phyloP scores from a whole-genome alignment of 23 red algal genomes.

The Gracilaria gracilis region DNA sequence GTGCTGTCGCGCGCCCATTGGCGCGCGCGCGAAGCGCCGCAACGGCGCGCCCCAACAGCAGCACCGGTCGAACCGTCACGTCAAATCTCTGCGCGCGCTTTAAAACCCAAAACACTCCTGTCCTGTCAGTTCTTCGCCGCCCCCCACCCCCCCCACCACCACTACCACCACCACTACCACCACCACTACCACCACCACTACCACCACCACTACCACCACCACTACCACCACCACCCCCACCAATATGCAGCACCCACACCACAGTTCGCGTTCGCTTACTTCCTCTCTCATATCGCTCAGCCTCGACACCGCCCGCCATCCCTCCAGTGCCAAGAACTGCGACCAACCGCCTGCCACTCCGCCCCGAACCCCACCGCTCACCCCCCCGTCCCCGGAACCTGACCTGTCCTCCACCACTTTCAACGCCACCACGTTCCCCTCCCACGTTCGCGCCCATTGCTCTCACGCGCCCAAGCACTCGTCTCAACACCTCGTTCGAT shows the following conservation, averaged over 20 bases:
- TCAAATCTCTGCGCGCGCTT: background rate
- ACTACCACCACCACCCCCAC: too few relatives aligned
- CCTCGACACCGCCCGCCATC: background rate
- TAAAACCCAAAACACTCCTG: too few relatives aligned
- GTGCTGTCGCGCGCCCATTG: background rate
- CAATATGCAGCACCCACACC: background rate
- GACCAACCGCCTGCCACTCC: background rate
- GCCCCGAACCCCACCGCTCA: background rate
- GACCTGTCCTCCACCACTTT: background rate
- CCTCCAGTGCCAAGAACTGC: background rate
- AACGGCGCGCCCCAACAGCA: background rate
- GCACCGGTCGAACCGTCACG: background rate
- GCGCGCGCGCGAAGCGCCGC: background rate
- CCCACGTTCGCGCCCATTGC: conserved; percentile 75
- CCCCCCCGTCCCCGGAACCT: conserved; percentile 5
- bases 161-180: too few relatives aligned
- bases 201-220: too few relatives aligned
- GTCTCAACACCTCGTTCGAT: conserved; percentile 81
- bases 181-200: too few relatives aligned
- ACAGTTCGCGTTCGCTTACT: conserved; percentile 25
- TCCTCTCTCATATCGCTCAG: conserved; percentile 28
- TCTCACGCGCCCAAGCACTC: conserved; percentile 47
- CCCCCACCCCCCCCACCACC: too few relatives aligned
- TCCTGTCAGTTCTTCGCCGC: too few relatives aligned
- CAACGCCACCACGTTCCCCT: conserved; percentile 58